phyloP scores from a whole-genome alignment of 2,329 filamentous ascomycete species.

The Peltaster fructicola region DNA sequence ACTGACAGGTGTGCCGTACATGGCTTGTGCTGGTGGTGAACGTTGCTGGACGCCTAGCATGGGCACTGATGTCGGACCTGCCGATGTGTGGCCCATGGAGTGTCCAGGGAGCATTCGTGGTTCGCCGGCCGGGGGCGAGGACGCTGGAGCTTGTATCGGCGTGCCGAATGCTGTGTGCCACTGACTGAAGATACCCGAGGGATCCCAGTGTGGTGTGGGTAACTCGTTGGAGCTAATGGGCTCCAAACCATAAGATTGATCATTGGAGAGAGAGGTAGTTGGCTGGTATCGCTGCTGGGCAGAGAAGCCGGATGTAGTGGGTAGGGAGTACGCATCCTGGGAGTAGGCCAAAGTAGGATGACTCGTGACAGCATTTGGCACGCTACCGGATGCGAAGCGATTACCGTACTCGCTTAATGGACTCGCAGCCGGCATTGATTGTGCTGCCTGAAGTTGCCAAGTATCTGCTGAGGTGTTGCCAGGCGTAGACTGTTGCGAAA shows the following conservation, averaged over 20 bases:
- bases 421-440: constrained; percentile 1
- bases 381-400: constrained; percentile 1
- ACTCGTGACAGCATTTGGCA: constrained; percentile 3
- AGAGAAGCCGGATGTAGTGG: too few species aligned
- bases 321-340: too few species aligned
- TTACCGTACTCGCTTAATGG: constrained; percentile 1
- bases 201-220: constrained; percentile 17
- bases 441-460: too few species aligned
- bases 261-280: constrained; percentile 1
- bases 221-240: constrained; percentile 14
- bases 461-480: neutral
- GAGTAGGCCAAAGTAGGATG: too few species aligned
- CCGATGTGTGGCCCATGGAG: constrained; percentile 3
- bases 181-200: constrained; percentile 42
- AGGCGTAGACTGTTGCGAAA: constrained; percentile 2
- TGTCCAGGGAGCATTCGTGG: constrained; percentile 2
- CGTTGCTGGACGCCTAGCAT: neutral
- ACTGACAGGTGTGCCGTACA: constrained; percentile 11
- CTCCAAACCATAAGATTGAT: constrained; percentile 11
- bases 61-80: constrained; percentile 1
- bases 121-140: constrained; percentile 20
- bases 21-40: constrained; percentile 5
- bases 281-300: too few species aligned
- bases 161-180: constrained; percentile 88
- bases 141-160: constrained; percentile 24